Base-by-base conservation (phyloP, 2,329 filamentous ascomycete genomes). In the Pseudogymnoascus destructans region DNA sequence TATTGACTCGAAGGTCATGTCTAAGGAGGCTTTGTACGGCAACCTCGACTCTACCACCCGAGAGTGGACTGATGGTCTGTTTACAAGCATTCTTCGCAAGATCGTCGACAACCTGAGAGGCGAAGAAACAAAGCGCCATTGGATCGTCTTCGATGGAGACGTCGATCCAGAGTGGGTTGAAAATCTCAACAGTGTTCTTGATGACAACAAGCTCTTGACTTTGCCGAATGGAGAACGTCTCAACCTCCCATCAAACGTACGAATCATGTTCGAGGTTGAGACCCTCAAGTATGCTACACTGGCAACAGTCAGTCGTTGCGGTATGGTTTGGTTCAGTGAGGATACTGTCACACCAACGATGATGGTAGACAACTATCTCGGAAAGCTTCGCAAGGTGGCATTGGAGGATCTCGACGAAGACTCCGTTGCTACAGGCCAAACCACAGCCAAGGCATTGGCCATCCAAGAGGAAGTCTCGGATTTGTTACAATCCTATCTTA, bases 291-390 rank as follows among this genome's bases (percentile, higher is more conserved):
- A 98, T 70, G 93, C 93, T 35, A 99, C 93, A 0, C 81, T 98
- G 46, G 93, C 93, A 59, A 99, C 93, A n/a, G 93, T 99, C 68
- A 95, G 88, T 84, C 90, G 93, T 74, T 99, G 93, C 71, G 93
- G 93, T 79, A 99, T 99, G 93, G 95, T 99, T 11, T 99, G 93
- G 93, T 98, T 97, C 74, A 98, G 90, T 69, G 92, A 96, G 67
- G 95, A 98, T 68, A 97, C 91, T 25, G 92, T 99, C 38, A 92
- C 89, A 30, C 82, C 92, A 1, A 81, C 80, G 64, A 95, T 98
- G 87, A 87, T 97, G 83, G 86, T 97, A 38, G 78, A 82, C 62
- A 89, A 97, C 72, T 96, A 98, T 67, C 80, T 98, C 57, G 83
- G 93, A 61, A 84, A 85, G 52, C 81, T 98, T 36, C 85, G 86